phyloP scores from a whole-genome alignment of 352 stramenopile species.

The Pythium biforme region DNA sequence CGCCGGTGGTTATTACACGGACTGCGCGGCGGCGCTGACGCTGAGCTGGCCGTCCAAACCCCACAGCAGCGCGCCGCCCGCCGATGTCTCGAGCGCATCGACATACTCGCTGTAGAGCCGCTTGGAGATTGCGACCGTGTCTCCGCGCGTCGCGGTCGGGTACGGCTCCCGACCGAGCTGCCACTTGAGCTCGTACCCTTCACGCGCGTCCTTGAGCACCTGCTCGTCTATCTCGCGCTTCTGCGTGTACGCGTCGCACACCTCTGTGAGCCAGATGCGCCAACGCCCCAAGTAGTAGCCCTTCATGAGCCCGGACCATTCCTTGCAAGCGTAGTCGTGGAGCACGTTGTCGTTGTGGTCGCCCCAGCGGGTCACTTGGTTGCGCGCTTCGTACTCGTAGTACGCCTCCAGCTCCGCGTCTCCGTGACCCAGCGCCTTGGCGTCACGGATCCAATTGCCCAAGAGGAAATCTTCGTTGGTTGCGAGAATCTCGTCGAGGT shows the following conservation, averaged over 20 bases:
- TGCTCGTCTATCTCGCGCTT: constrained; percentile 53
- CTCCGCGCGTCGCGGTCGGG: constrained; percentile 41
- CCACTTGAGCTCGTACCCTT: constrained; percentile 76
- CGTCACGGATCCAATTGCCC: constrained; percentile 68
- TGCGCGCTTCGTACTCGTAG: constrained; percentile 82
- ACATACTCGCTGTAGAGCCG: constrained; percentile 54
- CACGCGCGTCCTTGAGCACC: constrained; percentile 41
- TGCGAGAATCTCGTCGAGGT: constrained; percentile 61
- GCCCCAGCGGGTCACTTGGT: constrained; percentile 79
- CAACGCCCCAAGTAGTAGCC: constrained; percentile 71
- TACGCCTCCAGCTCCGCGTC: constrained; percentile 43
- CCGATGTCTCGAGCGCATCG: neutral
- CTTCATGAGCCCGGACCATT: constrained; percentile 68
- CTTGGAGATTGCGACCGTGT: constrained; percentile 53
- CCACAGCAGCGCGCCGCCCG: constrained; percentile 14
- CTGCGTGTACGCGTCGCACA: constrained; percentile 64
- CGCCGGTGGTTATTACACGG: neutral
- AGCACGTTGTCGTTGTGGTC: constrained; percentile 74
- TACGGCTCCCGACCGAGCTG: constrained; percentile 58
- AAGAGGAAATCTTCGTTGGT: constrained; percentile 71
- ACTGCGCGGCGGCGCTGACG: constrained; percentile 1
- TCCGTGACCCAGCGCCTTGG: constrained; percentile 37
- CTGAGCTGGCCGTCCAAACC: neutral
- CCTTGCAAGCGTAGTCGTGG: constrained; percentile 77
- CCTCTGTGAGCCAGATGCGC: constrained; percentile 69